Base-by-base conservation (phyloP, 2,329 filamentous ascomycete species). In the Thelonectria olida region DNA sequence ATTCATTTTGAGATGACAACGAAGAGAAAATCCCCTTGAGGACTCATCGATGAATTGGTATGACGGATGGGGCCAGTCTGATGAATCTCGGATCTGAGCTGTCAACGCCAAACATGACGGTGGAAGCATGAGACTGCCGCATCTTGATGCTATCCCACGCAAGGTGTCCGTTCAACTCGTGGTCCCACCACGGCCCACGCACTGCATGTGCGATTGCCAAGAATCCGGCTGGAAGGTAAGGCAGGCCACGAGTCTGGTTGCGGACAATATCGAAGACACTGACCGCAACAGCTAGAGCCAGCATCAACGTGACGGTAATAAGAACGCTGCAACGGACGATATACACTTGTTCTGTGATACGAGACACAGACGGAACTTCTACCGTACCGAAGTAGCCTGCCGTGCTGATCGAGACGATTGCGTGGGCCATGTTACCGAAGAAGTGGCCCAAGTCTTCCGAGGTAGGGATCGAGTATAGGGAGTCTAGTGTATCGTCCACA, bases 71-170 rank as follows among this genome's bases (percentile, higher is more conserved):
- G 4, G 61, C 66, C 38, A 68, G 50, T n/a, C 66, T 68, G 4
- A 68, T 65, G 13, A 58, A 66, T 23, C 64, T 49, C 8, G 61
- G 49, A 41, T 68, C 66, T 2, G 45, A 53, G 1, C 31, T 58
- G 19, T 68, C 66, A 48, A 68, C 23, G 0, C 66, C 66, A 63
- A 68, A 68, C 66, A 68, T 68, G 5, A 68, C 66, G 2, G 66
- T 50, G 10, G 62, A 44, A 5, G 48, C 6, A 2, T 64, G 57
- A 9, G 31, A 48, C 22, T 61, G 63, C 0, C 48, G 20, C 1
- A 58, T 51, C 23, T 61, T 61, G 9, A 28, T 39, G 2, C 10
- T 12, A 7, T 61, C 55, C 66, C 66, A 68, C 0, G 63, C 53
- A 0, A 31, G 42, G n/a, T 67, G 51, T 1, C 52, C 66, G 10